Conservation (phyloP, 352 stramenopile genomes). For the Thraustochytrium sp. region DNA sequence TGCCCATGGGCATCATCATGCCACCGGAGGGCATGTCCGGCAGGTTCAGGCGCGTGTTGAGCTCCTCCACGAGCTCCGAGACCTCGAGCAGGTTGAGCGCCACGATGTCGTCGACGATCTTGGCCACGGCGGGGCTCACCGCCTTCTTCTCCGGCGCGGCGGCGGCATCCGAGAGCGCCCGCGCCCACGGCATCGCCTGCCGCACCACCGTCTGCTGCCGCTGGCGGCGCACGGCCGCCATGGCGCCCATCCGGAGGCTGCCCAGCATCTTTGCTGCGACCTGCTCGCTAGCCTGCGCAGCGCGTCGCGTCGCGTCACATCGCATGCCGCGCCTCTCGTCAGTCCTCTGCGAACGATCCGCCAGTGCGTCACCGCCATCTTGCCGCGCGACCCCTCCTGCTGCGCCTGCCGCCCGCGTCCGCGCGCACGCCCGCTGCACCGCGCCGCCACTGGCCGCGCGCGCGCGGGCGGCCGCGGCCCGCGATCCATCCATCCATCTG, state of each 20-base stretch:
- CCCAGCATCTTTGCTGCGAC: conserved; percentile 2
- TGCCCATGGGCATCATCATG: conserved; percentile 39
- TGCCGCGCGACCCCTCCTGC: too few relatives aligned
- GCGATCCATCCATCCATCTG: too few relatives aligned
- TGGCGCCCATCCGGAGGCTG: neutral
- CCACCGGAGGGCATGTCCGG: conserved; percentile 33
- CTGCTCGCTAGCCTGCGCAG: too few relatives aligned
- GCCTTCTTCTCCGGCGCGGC: neutral
- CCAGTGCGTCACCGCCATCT: too few relatives aligned
- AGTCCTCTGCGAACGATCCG: too few relatives aligned
- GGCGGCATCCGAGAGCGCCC: neutral
- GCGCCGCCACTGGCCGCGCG: too few relatives aligned
- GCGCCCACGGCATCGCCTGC: neutral
- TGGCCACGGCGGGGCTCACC: neutral
- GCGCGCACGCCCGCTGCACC: too few relatives aligned
- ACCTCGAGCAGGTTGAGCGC: conserved; percentile 37
- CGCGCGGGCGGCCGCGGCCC: too few relatives aligned
- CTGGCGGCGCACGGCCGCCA: neutral
- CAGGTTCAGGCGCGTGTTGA: conserved; percentile 36
- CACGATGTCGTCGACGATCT: conserved; percentile 38
- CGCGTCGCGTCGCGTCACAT: too few relatives aligned
- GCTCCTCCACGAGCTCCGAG: conserved; percentile 38
- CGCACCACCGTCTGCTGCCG: neutral
- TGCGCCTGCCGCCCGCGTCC: too few relatives aligned
- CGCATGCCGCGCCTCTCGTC: too few relatives aligned